Conservation (phyloP, 106 monocot species). For the Platanthera zijinensis region DNA sequence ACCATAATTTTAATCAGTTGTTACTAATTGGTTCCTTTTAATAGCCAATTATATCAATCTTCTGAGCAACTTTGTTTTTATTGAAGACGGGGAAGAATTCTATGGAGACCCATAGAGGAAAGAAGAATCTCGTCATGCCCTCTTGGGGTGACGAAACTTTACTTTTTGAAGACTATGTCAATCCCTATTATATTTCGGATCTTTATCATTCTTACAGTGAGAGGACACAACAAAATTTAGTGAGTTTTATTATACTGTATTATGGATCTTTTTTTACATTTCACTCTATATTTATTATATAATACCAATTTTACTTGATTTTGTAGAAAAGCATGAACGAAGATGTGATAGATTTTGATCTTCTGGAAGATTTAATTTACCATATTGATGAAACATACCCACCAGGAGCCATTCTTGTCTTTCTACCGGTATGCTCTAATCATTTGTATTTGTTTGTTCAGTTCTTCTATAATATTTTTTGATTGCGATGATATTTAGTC, state of each 20-base stretch:
- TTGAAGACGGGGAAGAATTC: constrained; percentile 29
- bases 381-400: constrained; percentile 76
- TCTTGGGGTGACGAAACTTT: constrained; percentile 86
- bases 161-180: constrained; percentile 61
- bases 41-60: neutral
- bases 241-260: constrained; percentile 16
- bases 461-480: neutral
- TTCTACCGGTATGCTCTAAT: constrained; percentile 67
- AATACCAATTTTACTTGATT: constrained; percentile 7
- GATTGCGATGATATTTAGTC: constrained; percentile 4
- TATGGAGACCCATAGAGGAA: constrained; percentile 76
- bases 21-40: neutral
- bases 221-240: constrained; percentile 69
- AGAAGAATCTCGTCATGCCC: constrained; percentile 79
- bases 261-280: constrained; percentile 1
- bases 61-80: neutral
- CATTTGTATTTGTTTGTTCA: constrained; percentile 1
- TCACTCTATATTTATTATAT: neutral
- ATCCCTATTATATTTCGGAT: constrained; percentile 55
- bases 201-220: constrained; percentile 64
- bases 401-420: constrained; percentile 86
- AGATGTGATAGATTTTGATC: constrained; percentile 91
- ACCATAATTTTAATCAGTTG: neutral
- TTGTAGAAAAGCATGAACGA: constrained; percentile 83
- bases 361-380: constrained; percentile 90